A percentile compares a stretch with the other conserved stretches of the same genome.
These are phyloP conservation scores for Paraphysoderma sedebokerense DNA, from an alignment of 371 early-diverging fungal genomes.

Conservation along the genomic window DNA sequence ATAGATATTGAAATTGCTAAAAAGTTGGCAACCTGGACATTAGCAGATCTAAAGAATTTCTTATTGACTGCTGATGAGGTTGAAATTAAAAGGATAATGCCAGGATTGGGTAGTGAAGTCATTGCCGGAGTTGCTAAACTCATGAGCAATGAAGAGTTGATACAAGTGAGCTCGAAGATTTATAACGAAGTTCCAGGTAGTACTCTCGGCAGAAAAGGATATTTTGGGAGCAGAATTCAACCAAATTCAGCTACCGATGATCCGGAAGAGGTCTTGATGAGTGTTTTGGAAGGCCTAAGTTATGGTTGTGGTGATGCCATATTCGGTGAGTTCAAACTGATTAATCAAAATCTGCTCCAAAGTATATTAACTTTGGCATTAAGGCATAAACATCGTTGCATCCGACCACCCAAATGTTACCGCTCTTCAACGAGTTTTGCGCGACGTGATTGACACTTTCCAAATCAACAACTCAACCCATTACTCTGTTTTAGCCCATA, in stretches of 20 bases:
- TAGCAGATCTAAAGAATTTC: not conserved
- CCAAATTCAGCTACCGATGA: conserved; percentile 1
- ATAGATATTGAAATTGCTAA: not conserved
- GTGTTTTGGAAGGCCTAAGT: not conserved
- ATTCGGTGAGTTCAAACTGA: not conserved
- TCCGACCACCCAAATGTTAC: not conserved
- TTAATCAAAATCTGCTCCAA: not conserved
- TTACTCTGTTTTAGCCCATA: conserved; percentile 1
- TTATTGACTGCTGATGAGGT: not conserved
- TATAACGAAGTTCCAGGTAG: not conserved
- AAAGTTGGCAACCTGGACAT: not conserved
- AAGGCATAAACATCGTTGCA: not conserved
- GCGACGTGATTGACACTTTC: conserved; percentile 1
- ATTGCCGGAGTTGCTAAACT: conserved; percentile 1
- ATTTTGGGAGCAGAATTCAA: not conserved
- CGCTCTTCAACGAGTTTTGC: not conserved
- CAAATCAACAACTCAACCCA: not conserved
- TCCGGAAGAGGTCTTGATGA: not conserved
- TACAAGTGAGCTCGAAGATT: not conserved
- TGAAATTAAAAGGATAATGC: not conserved
- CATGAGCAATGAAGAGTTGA: not conserved
- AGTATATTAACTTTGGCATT: too few relatives aligned
- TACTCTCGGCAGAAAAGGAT: not conserved
- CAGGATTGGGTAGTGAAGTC: not conserved
- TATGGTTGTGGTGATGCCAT: not conserved